Evolutionary conservation across 805 yeast genomes (phyloP), one percentile per base, ranked within the genome.

Genomic region (Saccharomyces paradoxus): DNA sequence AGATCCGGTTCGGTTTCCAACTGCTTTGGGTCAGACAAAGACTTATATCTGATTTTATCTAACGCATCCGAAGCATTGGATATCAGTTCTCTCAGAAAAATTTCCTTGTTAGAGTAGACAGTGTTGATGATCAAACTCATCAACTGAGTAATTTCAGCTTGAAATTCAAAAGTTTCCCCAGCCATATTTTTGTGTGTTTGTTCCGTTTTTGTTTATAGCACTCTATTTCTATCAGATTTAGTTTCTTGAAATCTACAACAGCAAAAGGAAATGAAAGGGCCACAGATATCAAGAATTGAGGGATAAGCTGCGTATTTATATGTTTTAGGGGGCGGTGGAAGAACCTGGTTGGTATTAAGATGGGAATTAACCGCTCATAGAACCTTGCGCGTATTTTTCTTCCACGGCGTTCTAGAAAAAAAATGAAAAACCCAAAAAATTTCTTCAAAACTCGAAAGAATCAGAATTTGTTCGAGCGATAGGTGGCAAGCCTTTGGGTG

Each of bases 81-180:
- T 71, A 94, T 89, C 80, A 94, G 82, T 77, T 94, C 99, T 87
- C 99, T 92, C 71, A 94, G 81, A 85, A 94, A 94, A 69, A 94
- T 94, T 77, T 94, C 99, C 81, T 94, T 94, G 86, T 94, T 94
- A 53, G 99, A 94, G 79, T 94, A 94, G 70, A 94, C 99, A 55
- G 99, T 94, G 89, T 94, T 94, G 80, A 94, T 94, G 90, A 94
- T 89, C 83, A 94, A 85, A 77, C 97, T 89, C 98, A 94, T 87
- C 84, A 94, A 83, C 96, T 94, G 99, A 86, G 98, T 89, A 78
- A 94, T 94, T 90, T 94, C 99, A 83, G 99, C 99, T 78, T 95
- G 97, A 79, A 94, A 94, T 81, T 92, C 98, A 74, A 82, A 89
- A 56, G 95, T 86, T 81, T 87, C 95, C 71, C 83, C 57, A 63